Percentiles rank a stretch among this genome's conserved stretches.
These are phyloP conservation scores for Linaria vulgaris DNA, from an alignment of 257 asterid genomes.

Conservation along the genomic window DNA sequence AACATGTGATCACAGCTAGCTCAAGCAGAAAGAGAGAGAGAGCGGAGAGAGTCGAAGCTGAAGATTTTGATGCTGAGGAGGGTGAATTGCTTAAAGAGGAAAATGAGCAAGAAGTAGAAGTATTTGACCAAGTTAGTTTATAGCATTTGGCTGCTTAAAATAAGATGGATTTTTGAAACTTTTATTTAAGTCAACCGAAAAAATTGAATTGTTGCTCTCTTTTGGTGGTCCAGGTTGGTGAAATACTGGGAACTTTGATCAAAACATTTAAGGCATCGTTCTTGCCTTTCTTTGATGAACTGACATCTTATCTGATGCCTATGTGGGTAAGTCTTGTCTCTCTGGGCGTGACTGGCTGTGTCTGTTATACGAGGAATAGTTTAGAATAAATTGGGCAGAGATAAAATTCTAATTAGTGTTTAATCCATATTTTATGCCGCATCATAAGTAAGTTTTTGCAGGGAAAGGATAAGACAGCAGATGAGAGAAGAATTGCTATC, in stretches of 20 bases:
- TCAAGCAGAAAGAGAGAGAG: conserved; percentile 84
- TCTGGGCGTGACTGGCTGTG: not conserved
- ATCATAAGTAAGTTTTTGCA: conserved; percentile 30
- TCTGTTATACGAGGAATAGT: too few relatives aligned
- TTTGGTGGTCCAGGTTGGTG: conserved; percentile 67
- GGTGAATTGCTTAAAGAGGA: conserved; percentile 93
- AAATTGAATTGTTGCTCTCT: not conserved
- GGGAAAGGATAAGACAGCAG: conserved; percentile 97
- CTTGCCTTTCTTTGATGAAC: conserved; percentile 94
- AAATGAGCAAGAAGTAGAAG: conserved; percentile 98
- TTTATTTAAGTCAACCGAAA: not conserved
- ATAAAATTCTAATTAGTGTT: not conserved
- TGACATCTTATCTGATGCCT: conserved; percentile 84
- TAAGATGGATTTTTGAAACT: not conserved
- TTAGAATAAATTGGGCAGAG: not conserved
- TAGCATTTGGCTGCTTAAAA: not conserved
- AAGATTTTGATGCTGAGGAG: conserved; percentile 98
- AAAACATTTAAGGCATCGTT: conserved; percentile 86
- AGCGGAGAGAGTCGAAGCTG: conserved; percentile 91
- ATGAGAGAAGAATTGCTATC: conserved; percentile 97
- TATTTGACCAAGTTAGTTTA: conserved; percentile 85
- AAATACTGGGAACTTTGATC: conserved; percentile 84
- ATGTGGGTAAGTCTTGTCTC: conserved; percentile 82
- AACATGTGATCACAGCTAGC: conserved; percentile 88
- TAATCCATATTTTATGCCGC: not conserved